phyloP scores from a whole-genome alignment of 2,329 filamentous ascomycete species.

The Fusarium humuli region DNA sequence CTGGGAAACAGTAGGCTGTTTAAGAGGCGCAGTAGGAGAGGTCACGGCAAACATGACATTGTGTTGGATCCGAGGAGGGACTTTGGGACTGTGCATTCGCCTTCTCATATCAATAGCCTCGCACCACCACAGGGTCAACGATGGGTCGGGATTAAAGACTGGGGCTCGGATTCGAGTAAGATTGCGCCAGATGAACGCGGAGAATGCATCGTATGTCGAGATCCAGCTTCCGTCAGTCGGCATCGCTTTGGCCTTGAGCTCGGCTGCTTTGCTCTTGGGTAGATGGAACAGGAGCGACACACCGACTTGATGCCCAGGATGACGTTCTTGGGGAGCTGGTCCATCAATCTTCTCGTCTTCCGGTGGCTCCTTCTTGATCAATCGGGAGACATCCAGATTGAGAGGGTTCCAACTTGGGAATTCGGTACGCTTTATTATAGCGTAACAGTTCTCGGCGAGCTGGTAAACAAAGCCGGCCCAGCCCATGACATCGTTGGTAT shows the following conservation, averaged over 20 bases:
- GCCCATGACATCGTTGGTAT: constrained; percentile 56
- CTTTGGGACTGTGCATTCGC: constrained; percentile 50
- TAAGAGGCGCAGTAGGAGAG: constrained; percentile 43
- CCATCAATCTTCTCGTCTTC: constrained; percentile 50
- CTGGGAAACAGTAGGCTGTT: constrained; percentile 49
- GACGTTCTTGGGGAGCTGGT: constrained; percentile 44
- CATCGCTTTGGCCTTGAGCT: constrained; percentile 53
- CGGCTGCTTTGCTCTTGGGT: constrained; percentile 56
- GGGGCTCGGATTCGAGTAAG: constrained; percentile 51
- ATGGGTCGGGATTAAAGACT: constrained; percentile 49
- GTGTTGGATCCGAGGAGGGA: constrained; percentile 51
- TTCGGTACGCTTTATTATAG: constrained; percentile 45
- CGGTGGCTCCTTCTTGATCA: constrained; percentile 47
- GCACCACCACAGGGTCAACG: constrained; percentile 48
- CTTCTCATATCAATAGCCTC: constrained; percentile 55
- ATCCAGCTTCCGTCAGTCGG: constrained; percentile 55
- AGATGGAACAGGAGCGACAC: constrained; percentile 56
- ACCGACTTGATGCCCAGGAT: constrained; percentile 46
- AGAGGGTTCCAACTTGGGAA: constrained; percentile 53
- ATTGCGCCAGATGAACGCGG: constrained; percentile 57
- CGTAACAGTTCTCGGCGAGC: constrained; percentile 57
- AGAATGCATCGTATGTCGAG: constrained; percentile 60
- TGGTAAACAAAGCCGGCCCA: constrained; percentile 54
- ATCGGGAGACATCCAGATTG: constrained; percentile 51
- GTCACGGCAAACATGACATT: constrained; percentile 51